A percentile compares a stretch with the other conserved stretches of the same genome.
phyloP scores from a whole-genome alignment of 1,284 basidiomycete species.

The Pyrrhoderma noxium region DNA sequence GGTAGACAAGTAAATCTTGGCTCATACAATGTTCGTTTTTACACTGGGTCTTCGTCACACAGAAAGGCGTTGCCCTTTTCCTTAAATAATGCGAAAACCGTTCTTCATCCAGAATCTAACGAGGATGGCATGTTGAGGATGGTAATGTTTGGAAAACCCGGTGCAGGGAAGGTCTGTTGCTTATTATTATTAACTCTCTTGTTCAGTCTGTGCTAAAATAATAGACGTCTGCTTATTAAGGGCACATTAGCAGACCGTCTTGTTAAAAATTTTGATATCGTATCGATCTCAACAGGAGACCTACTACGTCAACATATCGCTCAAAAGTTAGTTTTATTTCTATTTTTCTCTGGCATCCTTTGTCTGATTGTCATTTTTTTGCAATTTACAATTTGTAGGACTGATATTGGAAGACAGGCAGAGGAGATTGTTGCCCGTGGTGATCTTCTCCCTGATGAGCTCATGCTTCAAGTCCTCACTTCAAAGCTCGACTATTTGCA shows the following conservation, averaged over 20 bases:
- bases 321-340: constrained; percentile 38
- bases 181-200: no score
- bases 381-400: constrained; percentile 32
- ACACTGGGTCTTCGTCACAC: constrained; percentile 34
- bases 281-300: constrained; percentile 75
- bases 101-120: constrained; percentile 25
- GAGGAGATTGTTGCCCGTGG: constrained; percentile 73
- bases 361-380: not conserved
- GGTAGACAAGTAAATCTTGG: not conserved
- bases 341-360: not conserved
- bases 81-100: constrained; percentile 33
- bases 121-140: constrained; percentile 49
- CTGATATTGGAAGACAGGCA: constrained; percentile 63
- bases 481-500: constrained; percentile 62
- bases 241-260: constrained; percentile 71
- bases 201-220: constrained; percentile 20
- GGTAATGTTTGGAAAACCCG: constrained; percentile 80
- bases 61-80: constrained; percentile 46
- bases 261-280: constrained; percentile 68
- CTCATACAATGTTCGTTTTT: constrained; percentile 21
- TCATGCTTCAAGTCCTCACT: constrained; percentile 70
- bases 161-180: constrained; percentile 54
- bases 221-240: constrained; percentile 19
- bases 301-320: constrained; percentile 73
- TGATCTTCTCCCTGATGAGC: constrained; percentile 67